Percentiles rank a stretch among this genome's conserved stretches.
Evolutionary conservation across 352 stramenopile genomes (phyloP).

Genomic region (Globisporangium nagaii): DNA sequence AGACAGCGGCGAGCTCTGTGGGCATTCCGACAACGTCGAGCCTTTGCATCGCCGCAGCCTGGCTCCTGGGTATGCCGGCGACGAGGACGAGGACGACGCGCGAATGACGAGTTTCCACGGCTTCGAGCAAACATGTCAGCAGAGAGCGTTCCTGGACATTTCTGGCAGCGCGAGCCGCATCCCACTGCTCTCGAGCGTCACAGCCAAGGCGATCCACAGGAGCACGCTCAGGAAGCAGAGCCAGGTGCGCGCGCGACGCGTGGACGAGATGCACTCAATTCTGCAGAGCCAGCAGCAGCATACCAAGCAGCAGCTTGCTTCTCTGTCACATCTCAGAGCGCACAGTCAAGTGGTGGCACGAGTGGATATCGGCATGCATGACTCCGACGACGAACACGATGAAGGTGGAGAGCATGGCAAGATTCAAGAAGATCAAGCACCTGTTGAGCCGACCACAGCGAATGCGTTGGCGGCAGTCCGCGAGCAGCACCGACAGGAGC

Average conservation of each 20-base stretch:
- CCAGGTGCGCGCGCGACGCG: conserved; percentile 5
- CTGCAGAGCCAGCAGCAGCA: conserved; percentile 23
- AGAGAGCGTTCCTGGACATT: conserved; percentile 18
- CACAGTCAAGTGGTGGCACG: not conserved
- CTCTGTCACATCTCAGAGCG: not conserved
- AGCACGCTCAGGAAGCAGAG: conserved; percentile 17
- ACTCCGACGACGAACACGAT: not conserved
- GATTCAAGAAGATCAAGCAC: not conserved
- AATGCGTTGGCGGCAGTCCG: not conserved
- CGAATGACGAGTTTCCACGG: conserved; percentile 17
- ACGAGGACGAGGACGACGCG: not conserved
- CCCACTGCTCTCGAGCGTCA: conserved; percentile 13
- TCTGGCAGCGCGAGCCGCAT: conserved; percentile 19
- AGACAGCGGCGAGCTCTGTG: not conserved
- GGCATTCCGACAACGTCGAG: not conserved
- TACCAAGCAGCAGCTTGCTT: conserved; percentile 17
- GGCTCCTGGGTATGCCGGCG: not conserved
- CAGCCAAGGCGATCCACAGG: conserved; percentile 11
- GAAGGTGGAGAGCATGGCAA: too few relatives aligned
- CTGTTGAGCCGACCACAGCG: not conserved
- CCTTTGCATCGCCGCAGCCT: conserved; percentile 5
- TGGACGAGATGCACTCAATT: conserved; percentile 17
- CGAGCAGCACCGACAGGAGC: conserved; percentile 2
- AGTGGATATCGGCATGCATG: conserved; percentile 2
- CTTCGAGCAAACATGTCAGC: conserved; percentile 11